phyloP scores from a whole-genome alignment of 2,329 filamentous ascomycete genomes.

The Tricladium varicosporioides region DNA sequence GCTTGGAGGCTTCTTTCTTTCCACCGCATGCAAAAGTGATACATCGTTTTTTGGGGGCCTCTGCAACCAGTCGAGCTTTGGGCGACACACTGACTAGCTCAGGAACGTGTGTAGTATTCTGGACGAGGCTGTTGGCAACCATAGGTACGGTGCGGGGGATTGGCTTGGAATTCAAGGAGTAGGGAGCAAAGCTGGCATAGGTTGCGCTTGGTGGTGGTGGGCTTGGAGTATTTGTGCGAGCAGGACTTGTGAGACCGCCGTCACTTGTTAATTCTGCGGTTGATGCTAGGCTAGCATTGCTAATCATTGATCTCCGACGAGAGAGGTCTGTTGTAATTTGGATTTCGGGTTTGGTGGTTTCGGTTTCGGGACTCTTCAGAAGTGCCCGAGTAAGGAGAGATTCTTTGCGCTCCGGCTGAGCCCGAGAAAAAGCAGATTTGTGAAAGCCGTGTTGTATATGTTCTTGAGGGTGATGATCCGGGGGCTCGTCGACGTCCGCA shows the following conservation, averaged over 20 bases:
- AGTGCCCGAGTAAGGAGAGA: conserved; percentile 88
- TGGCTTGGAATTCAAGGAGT: conserved; percentile 25
- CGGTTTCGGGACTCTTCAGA: conserved; percentile 62
- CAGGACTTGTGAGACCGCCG: conserved; percentile 84
- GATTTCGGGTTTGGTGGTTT: conserved; percentile 40
- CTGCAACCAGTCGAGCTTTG: conserved; percentile 54
- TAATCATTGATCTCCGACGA: conserved; percentile 59
- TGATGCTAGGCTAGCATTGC: conserved; percentile 76
- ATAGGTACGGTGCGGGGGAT: conserved; percentile 12
- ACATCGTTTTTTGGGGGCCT: conserved; percentile 76
- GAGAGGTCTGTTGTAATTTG: conserved; percentile 39
- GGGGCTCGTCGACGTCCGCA: conserved; percentile 84
- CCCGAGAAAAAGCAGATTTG: conserved; percentile 38
- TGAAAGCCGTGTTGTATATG: conserved; percentile 28
- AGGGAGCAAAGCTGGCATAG: conserved; percentile 38
- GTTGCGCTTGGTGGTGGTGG: conserved; percentile 69
- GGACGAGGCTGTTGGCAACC: conserved; percentile 8
- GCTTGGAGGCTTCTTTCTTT: conserved; percentile 48
- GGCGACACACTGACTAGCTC: conserved; percentile 28
- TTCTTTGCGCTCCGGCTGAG: conserved; percentile 58
- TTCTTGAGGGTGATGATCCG: conserved; percentile 51
- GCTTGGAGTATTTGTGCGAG: conserved; percentile 83
- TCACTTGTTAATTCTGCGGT: conserved; percentile 95
- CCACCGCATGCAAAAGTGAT: conserved; percentile 85
- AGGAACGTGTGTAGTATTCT: conserved; percentile 9